A percentile compares a stretch with the other conserved stretches of the same genome.
These are phyloP conservation scores for Dendrobium officinale DNA, from an alignment of 106 monocot species.

Conservation along the genomic window DNA sequence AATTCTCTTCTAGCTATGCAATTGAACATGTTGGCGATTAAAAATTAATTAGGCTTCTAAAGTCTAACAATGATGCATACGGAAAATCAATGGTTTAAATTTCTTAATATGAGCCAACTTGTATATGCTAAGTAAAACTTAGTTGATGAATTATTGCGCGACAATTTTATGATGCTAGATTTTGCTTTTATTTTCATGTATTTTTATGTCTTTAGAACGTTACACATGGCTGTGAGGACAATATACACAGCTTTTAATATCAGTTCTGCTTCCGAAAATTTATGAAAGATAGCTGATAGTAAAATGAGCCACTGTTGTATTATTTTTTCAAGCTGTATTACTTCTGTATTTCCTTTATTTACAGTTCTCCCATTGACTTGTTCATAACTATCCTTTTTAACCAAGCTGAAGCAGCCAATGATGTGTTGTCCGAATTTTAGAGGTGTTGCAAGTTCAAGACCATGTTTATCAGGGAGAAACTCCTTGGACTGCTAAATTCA, in stretches of 20 bases:
- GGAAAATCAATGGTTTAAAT: conserved; percentile 54
- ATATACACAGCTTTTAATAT: not conserved
- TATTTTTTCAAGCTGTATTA: not conserved
- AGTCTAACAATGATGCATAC: conserved; percentile 23
- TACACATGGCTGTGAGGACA: not conserved
- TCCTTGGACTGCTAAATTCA: conserved; percentile 15
- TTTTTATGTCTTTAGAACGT: not conserved
- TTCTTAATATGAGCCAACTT: conserved; percentile 51
- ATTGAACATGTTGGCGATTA: conserved; percentile 24
- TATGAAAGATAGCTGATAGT: not conserved
- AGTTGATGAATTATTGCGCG: not conserved
- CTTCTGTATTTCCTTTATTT: not conserved
- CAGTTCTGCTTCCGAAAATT: not conserved
- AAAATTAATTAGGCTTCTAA: conserved; percentile 55
- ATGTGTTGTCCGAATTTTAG: not conserved
- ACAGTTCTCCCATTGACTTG: not conserved
- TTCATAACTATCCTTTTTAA: too few relatives aligned
- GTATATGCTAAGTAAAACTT: not conserved
- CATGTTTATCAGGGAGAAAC: conserved; percentile 10
- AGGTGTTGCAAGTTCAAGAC: not conserved
- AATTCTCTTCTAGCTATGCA: too few relatives aligned
- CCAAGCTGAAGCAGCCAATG: not conserved
- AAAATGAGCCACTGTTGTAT: not conserved
- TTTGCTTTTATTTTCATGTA: not conserved
- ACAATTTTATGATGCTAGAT: not conserved